These are phyloP conservation scores for Penicillium sp. DNA, from an alignment of 2,329 filamentous ascomycete genomes.

Conservation along the genomic window DNA sequence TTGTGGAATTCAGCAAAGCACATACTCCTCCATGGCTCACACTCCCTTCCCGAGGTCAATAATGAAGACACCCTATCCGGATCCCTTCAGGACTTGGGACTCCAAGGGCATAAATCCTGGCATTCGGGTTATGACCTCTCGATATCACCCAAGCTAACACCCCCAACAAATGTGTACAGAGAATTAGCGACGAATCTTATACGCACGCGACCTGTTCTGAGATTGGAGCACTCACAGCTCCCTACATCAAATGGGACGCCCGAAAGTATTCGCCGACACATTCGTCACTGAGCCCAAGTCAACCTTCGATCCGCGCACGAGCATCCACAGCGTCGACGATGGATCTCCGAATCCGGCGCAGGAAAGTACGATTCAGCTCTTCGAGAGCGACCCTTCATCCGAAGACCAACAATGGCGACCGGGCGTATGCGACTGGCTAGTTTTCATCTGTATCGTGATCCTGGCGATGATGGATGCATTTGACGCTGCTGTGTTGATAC, in stretches of 20 bases:
- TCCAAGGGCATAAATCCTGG: not conserved
- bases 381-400: slow-evolving; percentile 11
- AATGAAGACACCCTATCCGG: not conserved
- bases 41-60: slow-evolving; percentile 3
- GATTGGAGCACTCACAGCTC: not conserved
- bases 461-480: slow-evolving; percentile 51
- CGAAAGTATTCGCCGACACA: slow-evolving; percentile 5
- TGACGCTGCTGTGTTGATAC: slow-evolving; percentile 49
- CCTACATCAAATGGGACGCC: slow-evolving; percentile 16
- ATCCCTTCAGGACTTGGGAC: not conserved
- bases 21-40: slow-evolving; percentile 6
- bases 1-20: slow-evolving; percentile 7
- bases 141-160: not conserved
- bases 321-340: slow-evolving; percentile 14
- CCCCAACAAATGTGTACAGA: not conserved
- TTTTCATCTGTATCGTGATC: slow-evolving; percentile 43
- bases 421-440: slow-evolving; percentile 40
- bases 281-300: slow-evolving; percentile 17
- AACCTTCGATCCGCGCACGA: slow-evolving; percentile 11
- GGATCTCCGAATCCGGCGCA: slow-evolving; percentile 8
- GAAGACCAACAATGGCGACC: slow-evolving; percentile 37
- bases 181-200: not conserved
- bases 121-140: not conserved
- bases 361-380: slow-evolving; percentile 21
- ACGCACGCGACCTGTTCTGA: not conserved